Percentiles rank a stretch among this genome's conserved stretches.
phyloP scores from a whole-genome alignment of 306 rosid genomes.

The Astragalus membranaceus region DNA sequence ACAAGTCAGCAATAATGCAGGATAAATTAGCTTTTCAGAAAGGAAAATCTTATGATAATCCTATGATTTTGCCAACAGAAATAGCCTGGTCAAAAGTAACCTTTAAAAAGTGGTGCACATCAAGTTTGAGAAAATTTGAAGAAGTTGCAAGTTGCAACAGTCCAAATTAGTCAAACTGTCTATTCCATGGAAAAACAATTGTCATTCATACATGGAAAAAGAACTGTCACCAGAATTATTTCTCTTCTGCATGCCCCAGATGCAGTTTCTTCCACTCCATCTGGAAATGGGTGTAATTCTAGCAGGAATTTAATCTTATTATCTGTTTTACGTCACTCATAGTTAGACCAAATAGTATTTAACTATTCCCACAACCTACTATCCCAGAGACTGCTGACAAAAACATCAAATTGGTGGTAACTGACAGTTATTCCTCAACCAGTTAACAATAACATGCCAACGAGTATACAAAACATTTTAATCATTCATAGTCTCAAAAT shows the following conservation, averaged over 20 bases:
- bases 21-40: not conserved
- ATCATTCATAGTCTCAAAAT: too few relatives aligned
- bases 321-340: not conserved
- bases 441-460: too few relatives aligned
- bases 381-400: not conserved
- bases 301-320: not conserved
- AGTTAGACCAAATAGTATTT: not conserved
- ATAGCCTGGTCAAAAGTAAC: not conserved
- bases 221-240: not conserved
- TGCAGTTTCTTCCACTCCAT: not conserved
- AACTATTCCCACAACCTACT: constrained; percentile 6
- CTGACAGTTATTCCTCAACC: constrained; percentile 6
- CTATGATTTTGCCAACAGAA: not conserved
- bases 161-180: not conserved
- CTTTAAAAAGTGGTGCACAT: not conserved
- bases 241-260: not conserved
- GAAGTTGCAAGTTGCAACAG: not conserved
- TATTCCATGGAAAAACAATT: not conserved
- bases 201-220: not conserved
- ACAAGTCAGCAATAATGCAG: not conserved
- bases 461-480: too few relatives aligned
- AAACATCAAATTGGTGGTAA: not conserved
- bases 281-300: not conserved
- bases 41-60: not conserved
- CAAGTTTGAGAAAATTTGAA: not conserved